Evolutionary conservation across 2,329 filamentous ascomycete genomes (phyloP).

Genomic region (Fusarium anguioides): DNA sequence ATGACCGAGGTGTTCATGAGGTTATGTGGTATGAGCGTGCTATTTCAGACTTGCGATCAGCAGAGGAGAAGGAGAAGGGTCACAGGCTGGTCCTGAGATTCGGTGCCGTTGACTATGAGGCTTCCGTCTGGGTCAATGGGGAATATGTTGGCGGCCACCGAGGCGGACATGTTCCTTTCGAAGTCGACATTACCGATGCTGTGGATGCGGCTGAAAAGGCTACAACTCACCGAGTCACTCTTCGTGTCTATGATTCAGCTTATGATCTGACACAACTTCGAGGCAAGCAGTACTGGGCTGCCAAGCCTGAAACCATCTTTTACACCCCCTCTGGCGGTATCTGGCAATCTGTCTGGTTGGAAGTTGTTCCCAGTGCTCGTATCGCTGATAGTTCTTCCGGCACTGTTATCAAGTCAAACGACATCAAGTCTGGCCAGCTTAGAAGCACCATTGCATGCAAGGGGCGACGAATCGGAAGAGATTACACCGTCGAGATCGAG

Average conservation of each 20-base stretch:
- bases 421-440: constrained; percentile 63
- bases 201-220: constrained; percentile 43
- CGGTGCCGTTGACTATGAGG: constrained; percentile 71
- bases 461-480: constrained; percentile 59
- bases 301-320: constrained; percentile 69
- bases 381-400: constrained; percentile 67
- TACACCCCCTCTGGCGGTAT: constrained; percentile 68
- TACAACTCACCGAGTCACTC: constrained; percentile 56
- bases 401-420: constrained; percentile 66
- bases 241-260: constrained; percentile 72
- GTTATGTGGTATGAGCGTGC: constrained; percentile 73
- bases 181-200: constrained; percentile 67
- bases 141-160: constrained; percentile 63
- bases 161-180: constrained; percentile 69
- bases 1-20: constrained; percentile 71
- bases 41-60: constrained; percentile 61
- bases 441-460: constrained; percentile 62
- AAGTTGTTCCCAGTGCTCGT: constrained; percentile 63
- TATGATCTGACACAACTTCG: constrained; percentile 72
- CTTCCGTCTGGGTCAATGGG: constrained; percentile 67
- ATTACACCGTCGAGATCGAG: constrained; percentile 64
- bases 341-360: constrained; percentile 68
- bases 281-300: constrained; percentile 75
- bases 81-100: constrained; percentile 64
- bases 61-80: constrained; percentile 53